Conservation (phyloP, 352 stramenopile species). For the Phytopythium boreale region DNA sequence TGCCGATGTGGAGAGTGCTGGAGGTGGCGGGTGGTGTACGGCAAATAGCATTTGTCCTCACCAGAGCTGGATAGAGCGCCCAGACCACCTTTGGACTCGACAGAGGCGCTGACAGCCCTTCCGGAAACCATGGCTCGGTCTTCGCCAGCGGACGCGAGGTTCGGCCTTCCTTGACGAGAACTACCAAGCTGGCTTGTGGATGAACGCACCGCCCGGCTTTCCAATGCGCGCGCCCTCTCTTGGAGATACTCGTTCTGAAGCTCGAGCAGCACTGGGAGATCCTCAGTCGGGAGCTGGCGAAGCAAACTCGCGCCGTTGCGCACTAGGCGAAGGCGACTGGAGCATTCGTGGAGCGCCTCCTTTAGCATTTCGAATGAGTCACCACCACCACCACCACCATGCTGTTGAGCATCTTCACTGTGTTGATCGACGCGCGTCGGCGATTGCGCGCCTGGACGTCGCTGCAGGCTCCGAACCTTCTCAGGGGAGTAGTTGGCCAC, state of each 20-base stretch:
- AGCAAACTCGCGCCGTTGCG: conserved; percentile 53
- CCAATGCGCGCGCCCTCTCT: conserved; percentile 10
- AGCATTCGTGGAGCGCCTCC: conserved; percentile 49
- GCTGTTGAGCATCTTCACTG: conserved; percentile 1
- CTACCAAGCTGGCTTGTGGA: background rate
- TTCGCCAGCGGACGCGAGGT: background rate
- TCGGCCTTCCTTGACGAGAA: background rate
- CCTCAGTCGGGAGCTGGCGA: conserved; percentile 23
- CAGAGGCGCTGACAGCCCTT: background rate
- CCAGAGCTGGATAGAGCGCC: background rate
- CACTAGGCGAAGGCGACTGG: conserved; percentile 37
- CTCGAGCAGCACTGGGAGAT: conserved; percentile 27
- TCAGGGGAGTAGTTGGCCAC: conserved; percentile 48
- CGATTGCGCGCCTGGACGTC: conserved; percentile 7
- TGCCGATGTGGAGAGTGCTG: conserved; percentile 40
- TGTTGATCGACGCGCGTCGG: conserved; percentile 2
- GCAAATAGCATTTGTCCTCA: conserved; percentile 36
- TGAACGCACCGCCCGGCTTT: background rate
- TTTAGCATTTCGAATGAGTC: conserved; percentile 48
- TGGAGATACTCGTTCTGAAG: conserved; percentile 32
- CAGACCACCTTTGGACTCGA: background rate
- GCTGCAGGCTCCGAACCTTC: conserved; percentile 27
- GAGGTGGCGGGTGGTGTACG: conserved; percentile 60
- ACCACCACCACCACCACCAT: conserved; percentile 21
- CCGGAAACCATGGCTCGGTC: background rate